A percentile compares a stretch with the other conserved stretches of the same genome.
These are phyloP conservation scores for Nemania bipapillata DNA, from an alignment of 2,329 filamentous ascomycete species.

Conservation along the genomic window DNA sequence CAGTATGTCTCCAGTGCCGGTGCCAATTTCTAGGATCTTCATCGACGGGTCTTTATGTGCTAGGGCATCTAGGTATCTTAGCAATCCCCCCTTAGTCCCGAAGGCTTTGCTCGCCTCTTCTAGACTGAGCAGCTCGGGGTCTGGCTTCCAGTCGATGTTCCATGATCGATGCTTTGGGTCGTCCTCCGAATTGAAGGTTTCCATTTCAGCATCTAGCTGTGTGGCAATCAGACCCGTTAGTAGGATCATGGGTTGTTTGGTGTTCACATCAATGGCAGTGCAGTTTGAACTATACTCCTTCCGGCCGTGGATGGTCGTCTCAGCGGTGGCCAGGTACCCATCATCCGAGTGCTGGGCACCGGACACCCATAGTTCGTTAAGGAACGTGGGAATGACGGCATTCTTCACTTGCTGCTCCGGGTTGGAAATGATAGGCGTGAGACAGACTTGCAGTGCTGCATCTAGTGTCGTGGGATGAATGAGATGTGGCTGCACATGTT, in stretches of 20 bases:
- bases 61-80: constrained; percentile 29
- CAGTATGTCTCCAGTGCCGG: constrained; percentile 40
- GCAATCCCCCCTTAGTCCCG: constrained; percentile 11
- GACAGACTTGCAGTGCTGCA: constrained; percentile 28
- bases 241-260: constrained; percentile 10
- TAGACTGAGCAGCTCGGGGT: constrained; percentile 19
- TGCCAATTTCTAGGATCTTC: constrained; percentile 42
- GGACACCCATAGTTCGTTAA: constrained; percentile 24
- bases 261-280: constrained; percentile 12
- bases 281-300: constrained; percentile 21
- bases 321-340: constrained; percentile 2
- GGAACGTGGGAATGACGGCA: constrained; percentile 13
- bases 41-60: constrained; percentile 24
- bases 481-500: constrained; percentile 31
- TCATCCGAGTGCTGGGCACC: neutral
- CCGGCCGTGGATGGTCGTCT: constrained; percentile 5
- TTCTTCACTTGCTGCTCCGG: constrained; percentile 6
- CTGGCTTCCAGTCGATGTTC: constrained; percentile 31
- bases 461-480: constrained; percentile 38
- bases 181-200: neutral
- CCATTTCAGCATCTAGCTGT: constrained; percentile 3
- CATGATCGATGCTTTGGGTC: constrained; percentile 18
- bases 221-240: constrained; percentile 19
- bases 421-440: constrained; percentile 16
- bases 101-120: constrained; percentile 22